Evolutionary conservation across 768 basidiomycete species (phyloP), one percentile per base, ranked within the genome.

Genomic region (Naganishia onofrii): DNA sequence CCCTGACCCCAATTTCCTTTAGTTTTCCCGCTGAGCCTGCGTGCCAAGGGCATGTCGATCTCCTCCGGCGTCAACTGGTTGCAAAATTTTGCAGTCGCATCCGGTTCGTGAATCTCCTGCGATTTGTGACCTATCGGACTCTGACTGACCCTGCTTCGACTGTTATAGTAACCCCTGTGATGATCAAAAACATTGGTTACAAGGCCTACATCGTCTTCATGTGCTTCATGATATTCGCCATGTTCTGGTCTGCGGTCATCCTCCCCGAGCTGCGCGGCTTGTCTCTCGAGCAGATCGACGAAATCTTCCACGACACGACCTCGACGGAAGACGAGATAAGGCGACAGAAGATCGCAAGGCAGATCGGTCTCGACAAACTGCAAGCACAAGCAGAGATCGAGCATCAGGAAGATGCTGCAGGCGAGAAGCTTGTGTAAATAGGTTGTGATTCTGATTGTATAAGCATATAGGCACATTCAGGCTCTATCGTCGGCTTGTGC

Each of bases 131-230:
- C n/a, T n/a, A n/a, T n/a, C n/a, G 42, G 42, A 42, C 42, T 2
- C 15, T 42, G 2, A 42, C 42, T 42, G 42, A 42, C 42, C 9
- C 15, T 17, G 42, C 42, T 42, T 7, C 42, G 15, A 2, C 13
- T 42, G 5, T 17, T 17, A 83, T 87, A 77, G 86, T 90, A 13
- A 91, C 89, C 6, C 90, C 90, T 2, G 84, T 87, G 0, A 90
- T 90, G 89, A 79, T 88, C 69, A 74, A 80, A n/a, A 83, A 88
- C 64, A 82, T 90, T 42, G 81, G 84, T 26, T 90, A 86, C 76
- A 88, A 88, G 13, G 90, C 89, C 0, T 90, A 90, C 76, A 83
- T 91, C 52, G 88, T 90, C 82, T 90, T 90, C 77, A 78, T 78
- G 77, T 55, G 32, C n/a, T 64, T 56, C 54, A 66, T 72, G 71